A percentile compares a stretch with the other conserved stretches of the same genome.
Conservation (phyloP, 2,329 filamentous ascomycete genomes). For the Venturia carpophila region DNA sequence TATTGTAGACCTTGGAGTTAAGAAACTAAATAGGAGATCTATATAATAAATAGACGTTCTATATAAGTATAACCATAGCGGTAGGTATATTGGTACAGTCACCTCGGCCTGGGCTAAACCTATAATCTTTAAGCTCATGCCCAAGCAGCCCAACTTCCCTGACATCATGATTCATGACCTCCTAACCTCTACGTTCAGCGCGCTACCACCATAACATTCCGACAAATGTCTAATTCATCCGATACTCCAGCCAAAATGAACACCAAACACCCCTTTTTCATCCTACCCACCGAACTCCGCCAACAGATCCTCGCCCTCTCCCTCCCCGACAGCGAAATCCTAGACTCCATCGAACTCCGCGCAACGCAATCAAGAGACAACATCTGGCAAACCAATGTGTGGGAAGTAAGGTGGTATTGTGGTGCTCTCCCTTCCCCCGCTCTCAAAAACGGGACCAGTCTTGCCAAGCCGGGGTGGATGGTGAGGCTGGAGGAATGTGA, state of each 20-base stretch:
- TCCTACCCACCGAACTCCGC: neutral
- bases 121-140: no score
- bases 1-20: no score
- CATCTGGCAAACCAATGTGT: constrained; percentile 6
- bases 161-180: no score
- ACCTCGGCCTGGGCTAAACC: no score
- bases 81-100: no score
- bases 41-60: no score
- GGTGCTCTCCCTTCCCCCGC: neutral
- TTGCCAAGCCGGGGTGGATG: neutral
- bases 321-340: neutral
- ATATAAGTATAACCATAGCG: no score
- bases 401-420: neutral
- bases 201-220: no score
- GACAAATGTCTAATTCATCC: neutral
- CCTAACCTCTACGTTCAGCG: no score
- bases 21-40: no score
- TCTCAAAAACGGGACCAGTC: neutral
- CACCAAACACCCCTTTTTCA: neutral
- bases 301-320: constrained; percentile 6
- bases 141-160: no score
- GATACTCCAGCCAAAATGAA: neutral
- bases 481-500: neutral
- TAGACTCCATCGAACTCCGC: neutral
- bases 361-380: neutral